Percentiles rank a stretch among this genome's conserved stretches.
These are phyloP conservation scores for Ailanthus altissimus DNA, from an alignment of 345 rosid species.

Conservation along the genomic window DNA sequence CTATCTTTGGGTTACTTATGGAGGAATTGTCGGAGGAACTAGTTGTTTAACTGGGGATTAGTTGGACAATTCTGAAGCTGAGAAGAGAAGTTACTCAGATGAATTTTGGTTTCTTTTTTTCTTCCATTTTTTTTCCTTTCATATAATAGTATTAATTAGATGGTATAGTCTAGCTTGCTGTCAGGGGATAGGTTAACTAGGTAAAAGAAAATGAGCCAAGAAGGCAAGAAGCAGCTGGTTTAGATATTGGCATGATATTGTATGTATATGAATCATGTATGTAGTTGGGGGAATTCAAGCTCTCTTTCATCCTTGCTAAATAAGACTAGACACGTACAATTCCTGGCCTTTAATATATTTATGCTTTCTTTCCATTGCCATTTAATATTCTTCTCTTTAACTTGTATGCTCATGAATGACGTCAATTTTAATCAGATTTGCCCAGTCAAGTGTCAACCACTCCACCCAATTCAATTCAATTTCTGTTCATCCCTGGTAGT, in stretches of 20 bases:
- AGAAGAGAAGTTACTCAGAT: not conserved
- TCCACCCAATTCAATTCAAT: too few species aligned
- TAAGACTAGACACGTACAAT: constrained; percentile 17
- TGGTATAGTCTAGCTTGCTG: constrained; percentile 26
- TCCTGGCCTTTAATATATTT: constrained; percentile 9
- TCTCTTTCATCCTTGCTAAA: constrained; percentile 1
- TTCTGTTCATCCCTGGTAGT: too few species aligned
- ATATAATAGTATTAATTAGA: constrained; percentile 6
- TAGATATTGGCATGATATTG: constrained; percentile 13
- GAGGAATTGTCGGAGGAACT: constrained; percentile 35
- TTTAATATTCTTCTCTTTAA: not conserved
- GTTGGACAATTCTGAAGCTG: constrained; percentile 9
- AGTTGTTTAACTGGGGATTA: constrained; percentile 24
- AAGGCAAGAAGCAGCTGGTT: constrained; percentile 22
- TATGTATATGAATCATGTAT: constrained; percentile 23
- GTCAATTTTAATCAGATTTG: too few species aligned
- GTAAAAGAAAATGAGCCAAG: not conserved
- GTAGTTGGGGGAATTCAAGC: constrained; percentile 16
- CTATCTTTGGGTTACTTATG: constrained; percentile 34
- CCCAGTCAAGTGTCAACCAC: too few species aligned
- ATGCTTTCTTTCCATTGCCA: not conserved
- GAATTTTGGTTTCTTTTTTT: constrained; percentile 24
- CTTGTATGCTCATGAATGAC: not conserved
- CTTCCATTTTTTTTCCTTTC: constrained; percentile 5
- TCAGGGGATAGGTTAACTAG: constrained; percentile 14